Base-by-base conservation (phyloP, 2,329 filamentous ascomycete species). In the Pestalotiopsis fici region DNA sequence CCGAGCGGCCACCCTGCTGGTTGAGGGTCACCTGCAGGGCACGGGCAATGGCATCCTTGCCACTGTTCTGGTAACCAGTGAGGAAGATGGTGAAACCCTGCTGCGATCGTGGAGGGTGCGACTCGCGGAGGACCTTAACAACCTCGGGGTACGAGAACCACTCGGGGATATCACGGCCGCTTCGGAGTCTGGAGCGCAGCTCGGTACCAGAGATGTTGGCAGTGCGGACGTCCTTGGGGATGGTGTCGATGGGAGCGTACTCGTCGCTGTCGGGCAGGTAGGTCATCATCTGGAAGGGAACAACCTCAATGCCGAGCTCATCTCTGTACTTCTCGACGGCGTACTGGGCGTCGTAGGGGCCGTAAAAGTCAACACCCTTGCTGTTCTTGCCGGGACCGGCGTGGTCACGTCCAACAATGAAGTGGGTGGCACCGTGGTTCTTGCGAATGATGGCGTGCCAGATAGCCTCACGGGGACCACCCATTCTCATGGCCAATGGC, bases 91-190 rank as follows among this genome's bases (percentile, higher is more conserved):
- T 98, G 89, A 99, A 99, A 71, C 96, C 96, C 86, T 99, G 97
- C 78, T 91, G 88, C 75, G 89, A 91, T 73, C 96, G 93, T 64
- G 97, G 90, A 62, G 95, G 96, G 86, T 98, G 96, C 74, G 95
- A 97, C 85, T 99, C 95, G 76, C 96, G 91, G 70, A 99, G 91
- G 62, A 98, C 96, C 82, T 90, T 91, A 83, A 99, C 96, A 74
- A 99, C 96, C 85, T 99, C 96, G 70, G 96, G 95, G 87, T 99
- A 99, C 37, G 96, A 98, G 88, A 99, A 99, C 96, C 96, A 99
- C 83, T 97, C 94, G 74, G 96, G 96, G 75, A 99, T 99, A 74
- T 97, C 94, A 75, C 93, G 93, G 74, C 96, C 96, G 69, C 92
- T 97, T 77, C 92, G 91, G 71, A 99, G 91, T 75, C 96, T 93